A percentile compares a stretch with the other conserved stretches of the same genome.
These are phyloP conservation scores for Penicillium salamii DNA, from an alignment of 495 filamentous ascomycete genomes.

Conservation along the genomic window DNA sequence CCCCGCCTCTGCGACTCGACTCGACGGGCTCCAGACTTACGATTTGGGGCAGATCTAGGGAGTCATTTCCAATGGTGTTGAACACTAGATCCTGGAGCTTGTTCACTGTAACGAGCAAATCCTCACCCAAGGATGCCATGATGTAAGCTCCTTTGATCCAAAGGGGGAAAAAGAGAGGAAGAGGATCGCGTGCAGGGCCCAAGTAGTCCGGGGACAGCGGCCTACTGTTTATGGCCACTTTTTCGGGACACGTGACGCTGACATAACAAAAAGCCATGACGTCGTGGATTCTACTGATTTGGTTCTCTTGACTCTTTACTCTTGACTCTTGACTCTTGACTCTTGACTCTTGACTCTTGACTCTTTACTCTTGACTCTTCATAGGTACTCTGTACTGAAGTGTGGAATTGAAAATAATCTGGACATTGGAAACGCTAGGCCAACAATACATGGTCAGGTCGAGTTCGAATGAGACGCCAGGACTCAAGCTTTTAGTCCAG, in stretches of 20 bases:
- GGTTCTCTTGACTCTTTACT: too few relatives aligned
- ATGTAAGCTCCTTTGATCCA: conserved; percentile 4
- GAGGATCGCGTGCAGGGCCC: conserved; percentile 8
- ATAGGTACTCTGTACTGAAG: too few relatives aligned
- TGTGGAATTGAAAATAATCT: too few relatives aligned
- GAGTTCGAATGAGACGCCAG: background rate
- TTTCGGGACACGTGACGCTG: conserved; percentile 22
- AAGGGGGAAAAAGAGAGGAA: background rate
- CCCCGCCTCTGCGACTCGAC: background rate
- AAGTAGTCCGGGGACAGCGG: background rate
- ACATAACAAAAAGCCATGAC: conserved; percentile 13
- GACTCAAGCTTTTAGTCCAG: conserved; percentile 50
- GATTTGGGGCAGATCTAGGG: conserved; percentile 95
- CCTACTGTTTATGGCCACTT: conserved; percentile 24
- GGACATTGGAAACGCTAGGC: too few relatives aligned
- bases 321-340: too few relatives aligned
- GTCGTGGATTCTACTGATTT: conserved; percentile 2
- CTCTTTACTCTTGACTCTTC: too few relatives aligned
- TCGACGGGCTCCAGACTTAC: conserved; percentile 59
- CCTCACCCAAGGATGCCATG: conserved; percentile 81
- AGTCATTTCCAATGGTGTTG: conserved; percentile 99
- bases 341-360: too few relatives aligned
- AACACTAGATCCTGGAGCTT: conserved; percentile 97
- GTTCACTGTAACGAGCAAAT: conserved; percentile 89
- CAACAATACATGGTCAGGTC: too few relatives aligned